phyloP scores from a whole-genome alignment of 768 basidiomycete genomes.

The Suillus luteus region DNA sequence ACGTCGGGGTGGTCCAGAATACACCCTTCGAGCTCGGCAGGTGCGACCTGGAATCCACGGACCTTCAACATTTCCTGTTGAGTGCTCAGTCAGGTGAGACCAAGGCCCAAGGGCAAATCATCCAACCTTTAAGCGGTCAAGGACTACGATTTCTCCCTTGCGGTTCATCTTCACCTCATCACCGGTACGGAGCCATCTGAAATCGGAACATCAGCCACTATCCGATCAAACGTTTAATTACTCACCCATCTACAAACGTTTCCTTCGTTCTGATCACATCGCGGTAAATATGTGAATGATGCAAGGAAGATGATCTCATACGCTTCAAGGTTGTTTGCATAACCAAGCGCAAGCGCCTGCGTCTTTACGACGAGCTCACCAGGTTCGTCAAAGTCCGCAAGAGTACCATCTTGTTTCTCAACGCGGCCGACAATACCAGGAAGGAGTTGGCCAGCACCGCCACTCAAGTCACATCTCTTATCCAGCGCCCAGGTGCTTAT shows the following conservation, averaged over 20 bases:
- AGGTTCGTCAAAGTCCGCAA: slow-evolving; percentile 56
- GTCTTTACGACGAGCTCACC: slow-evolving; percentile 64
- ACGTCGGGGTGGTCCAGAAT: slow-evolving; percentile 63
- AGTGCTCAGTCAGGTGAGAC: neutral
- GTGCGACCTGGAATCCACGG: slow-evolving; percentile 57
- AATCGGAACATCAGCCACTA: slow-evolving; percentile 6
- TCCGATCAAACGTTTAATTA: neutral
- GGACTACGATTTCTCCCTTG: slow-evolving; percentile 63
- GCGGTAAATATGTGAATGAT: slow-evolving; percentile 14
- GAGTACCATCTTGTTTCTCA: slow-evolving; percentile 56
- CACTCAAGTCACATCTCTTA: slow-evolving; percentile 48
- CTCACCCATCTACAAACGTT: slow-evolving; percentile 54
- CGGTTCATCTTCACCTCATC: slow-evolving; percentile 70
- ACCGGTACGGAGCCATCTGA: slow-evolving; percentile 67
- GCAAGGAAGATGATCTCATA: slow-evolving; percentile 35
- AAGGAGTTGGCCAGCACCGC: slow-evolving; percentile 58
- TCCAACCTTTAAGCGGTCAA: slow-evolving; percentile 73
- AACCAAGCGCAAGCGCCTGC: slow-evolving; percentile 61
- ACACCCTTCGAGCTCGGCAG: slow-evolving; percentile 69
- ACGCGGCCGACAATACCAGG: slow-evolving; percentile 60
- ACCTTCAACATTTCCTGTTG: slow-evolving; percentile 75
- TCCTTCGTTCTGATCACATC: slow-evolving; percentile 52
- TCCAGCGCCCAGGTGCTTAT: slow-evolving; percentile 48
- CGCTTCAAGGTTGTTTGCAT: slow-evolving; percentile 61
- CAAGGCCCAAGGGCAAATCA: neutral